These are phyloP conservation scores for Leptodermis oblonga DNA, from an alignment of 257 asterid species.

Conservation along the genomic window DNA sequence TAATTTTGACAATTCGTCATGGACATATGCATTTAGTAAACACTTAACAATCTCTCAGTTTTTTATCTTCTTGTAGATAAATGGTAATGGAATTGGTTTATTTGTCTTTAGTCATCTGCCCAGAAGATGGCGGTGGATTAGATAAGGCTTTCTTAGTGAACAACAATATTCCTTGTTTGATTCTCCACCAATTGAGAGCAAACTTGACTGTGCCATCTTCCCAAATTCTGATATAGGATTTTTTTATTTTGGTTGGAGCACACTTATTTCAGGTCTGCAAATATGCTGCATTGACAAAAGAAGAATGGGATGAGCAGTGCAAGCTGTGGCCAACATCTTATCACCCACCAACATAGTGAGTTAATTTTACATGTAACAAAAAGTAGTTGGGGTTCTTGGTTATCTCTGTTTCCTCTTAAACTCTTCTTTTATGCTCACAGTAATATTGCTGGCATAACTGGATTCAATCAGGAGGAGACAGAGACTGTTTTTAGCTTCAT, in stretches of 20 bases:
- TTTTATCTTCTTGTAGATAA: not conserved
- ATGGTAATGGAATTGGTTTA: not conserved
- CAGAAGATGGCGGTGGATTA: not conserved
- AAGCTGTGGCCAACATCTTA: slow-evolving; percentile 95
- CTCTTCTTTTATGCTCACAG: slow-evolving; percentile 38
- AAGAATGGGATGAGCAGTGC: slow-evolving; percentile 98
- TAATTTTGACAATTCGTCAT: not conserved
- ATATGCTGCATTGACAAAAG: slow-evolving; percentile 81
- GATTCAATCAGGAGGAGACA: slow-evolving; percentile 72
- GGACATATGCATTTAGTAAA: not conserved
- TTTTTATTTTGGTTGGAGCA: not conserved
- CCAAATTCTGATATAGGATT: not conserved
- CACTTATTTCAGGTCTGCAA: slow-evolving; percentile 58
- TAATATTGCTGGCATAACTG: slow-evolving; percentile 84
- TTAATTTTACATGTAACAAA: slow-evolving; percentile 5
- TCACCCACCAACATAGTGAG: slow-evolving; percentile 91
- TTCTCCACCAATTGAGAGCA: not conserved
- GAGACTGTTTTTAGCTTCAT: slow-evolving; percentile 52
- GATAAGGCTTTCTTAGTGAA: not conserved
- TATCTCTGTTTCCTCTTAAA: slow-evolving; percentile 7
- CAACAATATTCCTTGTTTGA: not conserved
- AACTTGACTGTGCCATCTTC: not conserved
- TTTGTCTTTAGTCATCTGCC: not conserved
- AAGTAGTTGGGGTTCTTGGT: not conserved
- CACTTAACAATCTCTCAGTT: not conserved